Evolutionary conservation across 1,139 yeast genomes (phyloP).

Genomic region (Debaryomycetaceae sp.): DNA sequence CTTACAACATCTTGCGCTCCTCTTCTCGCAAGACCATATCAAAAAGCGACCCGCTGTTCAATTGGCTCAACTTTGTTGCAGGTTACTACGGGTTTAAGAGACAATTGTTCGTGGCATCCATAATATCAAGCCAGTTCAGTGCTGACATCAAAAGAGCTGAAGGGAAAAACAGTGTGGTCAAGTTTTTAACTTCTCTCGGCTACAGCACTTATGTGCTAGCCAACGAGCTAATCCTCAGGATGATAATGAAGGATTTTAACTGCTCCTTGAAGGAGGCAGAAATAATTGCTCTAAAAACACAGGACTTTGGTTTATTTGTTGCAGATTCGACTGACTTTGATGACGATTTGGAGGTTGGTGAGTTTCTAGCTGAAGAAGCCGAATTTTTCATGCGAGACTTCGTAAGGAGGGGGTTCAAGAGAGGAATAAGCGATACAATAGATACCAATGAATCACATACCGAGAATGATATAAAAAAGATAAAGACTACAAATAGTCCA

Average conservation of each 20-base stretch:
- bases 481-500: too few species aligned
- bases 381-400: slow-evolving; percentile 11
- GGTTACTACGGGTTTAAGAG: slow-evolving; percentile 63
- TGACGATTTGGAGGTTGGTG: slow-evolving; percentile 25
- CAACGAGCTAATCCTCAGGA: slow-evolving; percentile 55
- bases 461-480: too few species aligned
- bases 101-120: slow-evolving; percentile 47
- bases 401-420: not conserved
- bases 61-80: slow-evolving; percentile 47
- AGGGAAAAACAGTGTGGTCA: slow-evolving; percentile 38
- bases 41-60: slow-evolving; percentile 44
- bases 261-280: slow-evolving; percentile 41
- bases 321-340: slow-evolving; percentile 36
- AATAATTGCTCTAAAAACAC: slow-evolving; percentile 41
- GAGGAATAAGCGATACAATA: not conserved
- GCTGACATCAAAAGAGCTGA: slow-evolving; percentile 23
- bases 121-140: slow-evolving; percentile 26
- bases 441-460: too few species aligned
- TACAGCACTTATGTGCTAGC: slow-evolving; percentile 60
- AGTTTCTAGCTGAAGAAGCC: slow-evolving; percentile 12
- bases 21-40: slow-evolving; percentile 47
- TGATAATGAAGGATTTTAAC: slow-evolving; percentile 47
- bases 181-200: slow-evolving; percentile 59
- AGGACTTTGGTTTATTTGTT: slow-evolving; percentile 54
- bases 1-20: slow-evolving; percentile 31